Conservation (phyloP, 2,329 filamentous ascomycete genomes). For the Verticillium nubilum region DNA sequence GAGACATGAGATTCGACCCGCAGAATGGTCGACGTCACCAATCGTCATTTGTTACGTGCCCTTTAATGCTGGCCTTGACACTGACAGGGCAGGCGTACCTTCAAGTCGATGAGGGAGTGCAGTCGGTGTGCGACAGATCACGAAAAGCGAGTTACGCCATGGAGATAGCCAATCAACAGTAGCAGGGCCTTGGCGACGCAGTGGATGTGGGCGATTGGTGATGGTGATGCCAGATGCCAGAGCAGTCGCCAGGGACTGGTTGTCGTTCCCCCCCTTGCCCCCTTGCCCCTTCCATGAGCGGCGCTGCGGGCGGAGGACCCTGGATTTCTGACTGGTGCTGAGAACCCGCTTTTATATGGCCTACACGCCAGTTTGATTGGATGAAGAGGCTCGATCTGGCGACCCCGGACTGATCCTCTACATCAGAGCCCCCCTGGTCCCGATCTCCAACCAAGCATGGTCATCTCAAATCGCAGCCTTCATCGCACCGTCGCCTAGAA, state of each 20-base stretch:
- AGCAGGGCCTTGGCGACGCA: background rate
- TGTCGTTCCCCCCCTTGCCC: background rate
- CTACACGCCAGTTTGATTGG: background rate
- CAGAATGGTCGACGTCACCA: background rate
- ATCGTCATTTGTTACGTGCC: background rate
- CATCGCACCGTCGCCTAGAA: slow-evolving; percentile 1
- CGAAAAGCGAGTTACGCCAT: background rate
- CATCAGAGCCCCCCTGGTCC: slow-evolving; percentile 3
- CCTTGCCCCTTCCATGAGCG: background rate
- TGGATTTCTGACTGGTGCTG: background rate
- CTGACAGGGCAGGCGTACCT: background rate
- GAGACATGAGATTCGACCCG: background rate
- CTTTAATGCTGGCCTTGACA: background rate
- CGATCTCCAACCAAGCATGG: slow-evolving; percentile 1
- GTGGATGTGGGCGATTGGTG: background rate
- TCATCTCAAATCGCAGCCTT: background rate
- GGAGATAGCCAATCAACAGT: background rate
- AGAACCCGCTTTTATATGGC: background rate
- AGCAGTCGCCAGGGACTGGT: background rate
- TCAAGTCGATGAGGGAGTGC: background rate
- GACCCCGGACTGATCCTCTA: background rate
- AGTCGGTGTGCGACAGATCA: too few species aligned
- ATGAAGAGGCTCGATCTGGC: background rate
- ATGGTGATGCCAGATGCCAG: background rate
- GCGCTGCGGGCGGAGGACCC: too few species aligned